Percentiles rank a stretch among this genome's conserved stretches.
phyloP scores from a whole-genome alignment of 805 yeast species.

The Lachancea thermotolerans region DNA sequence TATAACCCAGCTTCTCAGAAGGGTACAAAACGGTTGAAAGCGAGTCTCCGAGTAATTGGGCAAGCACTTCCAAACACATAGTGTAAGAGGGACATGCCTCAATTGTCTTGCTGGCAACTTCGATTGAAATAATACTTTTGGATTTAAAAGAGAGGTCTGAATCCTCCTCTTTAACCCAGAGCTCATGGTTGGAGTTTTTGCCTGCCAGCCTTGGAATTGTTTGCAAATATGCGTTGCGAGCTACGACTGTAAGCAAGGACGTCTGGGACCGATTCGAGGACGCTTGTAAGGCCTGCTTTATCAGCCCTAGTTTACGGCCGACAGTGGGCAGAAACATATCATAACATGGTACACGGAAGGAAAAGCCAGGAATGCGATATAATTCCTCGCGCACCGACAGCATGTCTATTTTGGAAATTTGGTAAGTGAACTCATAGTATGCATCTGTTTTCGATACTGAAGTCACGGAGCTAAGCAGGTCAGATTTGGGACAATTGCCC shows the following conservation, averaged over 20 bases:
- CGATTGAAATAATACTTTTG: constrained; percentile 40
- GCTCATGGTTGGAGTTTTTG: constrained; percentile 34
- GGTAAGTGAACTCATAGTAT: constrained; percentile 41
- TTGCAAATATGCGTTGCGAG: constrained; percentile 25
- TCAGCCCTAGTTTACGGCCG: constrained; percentile 23
- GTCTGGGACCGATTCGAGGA: constrained; percentile 23
- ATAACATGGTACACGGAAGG: constrained; percentile 4
- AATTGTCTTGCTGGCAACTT: constrained; percentile 32
- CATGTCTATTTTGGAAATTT: constrained; percentile 11
- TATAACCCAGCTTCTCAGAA: constrained; percentile 46
- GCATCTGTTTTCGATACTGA: constrained; percentile 27
- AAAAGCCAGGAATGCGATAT: background rate
- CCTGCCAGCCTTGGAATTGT: constrained; percentile 35
- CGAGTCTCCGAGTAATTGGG: constrained; percentile 39
- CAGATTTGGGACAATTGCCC: constrained; percentile 21
- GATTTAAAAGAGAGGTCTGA: constrained; percentile 21
- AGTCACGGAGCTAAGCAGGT: background rate
- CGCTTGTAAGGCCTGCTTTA: constrained; percentile 23
- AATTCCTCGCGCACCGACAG: background rate
- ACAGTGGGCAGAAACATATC: constrained; percentile 33
- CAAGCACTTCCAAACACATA: constrained; percentile 47
- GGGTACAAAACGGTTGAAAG: constrained; percentile 43
- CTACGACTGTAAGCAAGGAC: constrained; percentile 30
- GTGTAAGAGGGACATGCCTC: constrained; percentile 34
- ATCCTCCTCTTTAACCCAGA: constrained; percentile 45